phyloP scores from a whole-genome alignment of 345 rosid genomes.

The Triadica sebifera region DNA sequence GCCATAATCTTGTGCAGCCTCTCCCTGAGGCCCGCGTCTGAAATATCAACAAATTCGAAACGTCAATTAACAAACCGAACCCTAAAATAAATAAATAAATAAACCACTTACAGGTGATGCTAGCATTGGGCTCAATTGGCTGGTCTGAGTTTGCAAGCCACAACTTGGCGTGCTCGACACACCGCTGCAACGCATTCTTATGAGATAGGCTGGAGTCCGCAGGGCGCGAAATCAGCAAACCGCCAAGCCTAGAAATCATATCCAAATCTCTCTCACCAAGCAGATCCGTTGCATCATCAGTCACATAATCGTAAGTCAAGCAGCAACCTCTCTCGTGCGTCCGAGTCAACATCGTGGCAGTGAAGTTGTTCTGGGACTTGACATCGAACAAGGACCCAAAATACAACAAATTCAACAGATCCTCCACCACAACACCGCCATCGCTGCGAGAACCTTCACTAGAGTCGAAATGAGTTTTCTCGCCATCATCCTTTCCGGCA shows the following conservation, averaged over 20 bases:
- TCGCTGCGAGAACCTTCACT: slow-evolving; percentile 15
- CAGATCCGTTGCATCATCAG: slow-evolving; percentile 90
- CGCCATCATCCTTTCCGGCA: not conserved
- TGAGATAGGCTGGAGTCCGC: slow-evolving; percentile 72
- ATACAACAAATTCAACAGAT: slow-evolving; percentile 74
- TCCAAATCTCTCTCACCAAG: slow-evolving; percentile 84
- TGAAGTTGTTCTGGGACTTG: slow-evolving; percentile 69
- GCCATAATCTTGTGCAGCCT: slow-evolving; percentile 79
- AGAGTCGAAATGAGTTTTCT: not conserved
- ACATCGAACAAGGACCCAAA: slow-evolving; percentile 82
- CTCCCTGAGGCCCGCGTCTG: slow-evolving; percentile 76
- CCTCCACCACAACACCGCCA: slow-evolving; percentile 36
- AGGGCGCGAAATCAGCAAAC: slow-evolving; percentile 72
- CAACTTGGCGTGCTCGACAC: slow-evolving; percentile 66
- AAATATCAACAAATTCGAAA: slow-evolving; percentile 7
- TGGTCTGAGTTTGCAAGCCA: slow-evolving; percentile 72
- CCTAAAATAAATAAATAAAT: not conserved
- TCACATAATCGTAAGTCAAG: slow-evolving; percentile 81
- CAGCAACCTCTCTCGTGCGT: slow-evolving; percentile 89
- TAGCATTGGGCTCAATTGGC: slow-evolving; percentile 51
- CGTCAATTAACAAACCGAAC: not conserved
- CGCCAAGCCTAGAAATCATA: slow-evolving; percentile 58
- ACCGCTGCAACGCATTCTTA: slow-evolving; percentile 68
- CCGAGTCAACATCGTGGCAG: slow-evolving; percentile 74
- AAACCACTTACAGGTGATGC: slow-evolving; percentile 51